Percentiles rank a stretch among this genome's conserved stretches.
Evolutionary conservation across 495 filamentous ascomycete species (phyloP).

Genomic region (Annulohypoxylon stygium): DNA sequence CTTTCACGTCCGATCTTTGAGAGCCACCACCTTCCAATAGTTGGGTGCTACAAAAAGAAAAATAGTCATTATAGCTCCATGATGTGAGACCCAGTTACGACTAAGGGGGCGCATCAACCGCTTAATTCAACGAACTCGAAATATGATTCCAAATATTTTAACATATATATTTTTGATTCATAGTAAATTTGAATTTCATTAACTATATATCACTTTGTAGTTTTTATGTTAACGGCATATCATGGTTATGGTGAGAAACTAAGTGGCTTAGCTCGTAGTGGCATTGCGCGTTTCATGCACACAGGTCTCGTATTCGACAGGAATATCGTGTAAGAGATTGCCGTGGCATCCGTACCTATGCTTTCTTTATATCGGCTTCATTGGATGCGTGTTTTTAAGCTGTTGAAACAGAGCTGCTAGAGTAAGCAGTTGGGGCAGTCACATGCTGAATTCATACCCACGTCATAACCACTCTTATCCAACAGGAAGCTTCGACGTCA

Average conservation of each 20-base stretch:
- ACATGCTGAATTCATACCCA: slow-evolving; percentile 23
- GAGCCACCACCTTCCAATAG: neutral
- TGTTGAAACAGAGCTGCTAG: neutral
- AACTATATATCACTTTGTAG: too few relatives aligned
- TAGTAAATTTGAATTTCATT: too few relatives aligned
- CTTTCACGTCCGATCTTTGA: neutral
- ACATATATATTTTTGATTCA: neutral
- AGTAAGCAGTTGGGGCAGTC: neutral
- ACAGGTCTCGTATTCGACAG: too few relatives aligned
- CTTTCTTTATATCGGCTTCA: neutral
- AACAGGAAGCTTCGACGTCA: neutral
- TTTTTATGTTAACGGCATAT: too few relatives aligned
- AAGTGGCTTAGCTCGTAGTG: too few relatives aligned
- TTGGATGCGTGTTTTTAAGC: neutral
- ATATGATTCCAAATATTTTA: neutral
- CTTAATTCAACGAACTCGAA: neutral
- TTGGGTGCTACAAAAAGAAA: neutral
- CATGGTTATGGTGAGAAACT: too few relatives aligned
- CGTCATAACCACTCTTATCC: slow-evolving; percentile 12
- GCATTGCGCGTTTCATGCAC: too few relatives aligned
- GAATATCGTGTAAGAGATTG: neutral
- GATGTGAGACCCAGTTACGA: neutral
- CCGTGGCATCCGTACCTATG: neutral
- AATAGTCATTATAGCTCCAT: neutral
- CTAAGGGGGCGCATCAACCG: neutral